Percentiles rank a stretch among this genome's conserved stretches.
phyloP scores from a whole-genome alignment of 2,329 filamentous ascomycete species.

The Apiospora kogelbergensis region DNA sequence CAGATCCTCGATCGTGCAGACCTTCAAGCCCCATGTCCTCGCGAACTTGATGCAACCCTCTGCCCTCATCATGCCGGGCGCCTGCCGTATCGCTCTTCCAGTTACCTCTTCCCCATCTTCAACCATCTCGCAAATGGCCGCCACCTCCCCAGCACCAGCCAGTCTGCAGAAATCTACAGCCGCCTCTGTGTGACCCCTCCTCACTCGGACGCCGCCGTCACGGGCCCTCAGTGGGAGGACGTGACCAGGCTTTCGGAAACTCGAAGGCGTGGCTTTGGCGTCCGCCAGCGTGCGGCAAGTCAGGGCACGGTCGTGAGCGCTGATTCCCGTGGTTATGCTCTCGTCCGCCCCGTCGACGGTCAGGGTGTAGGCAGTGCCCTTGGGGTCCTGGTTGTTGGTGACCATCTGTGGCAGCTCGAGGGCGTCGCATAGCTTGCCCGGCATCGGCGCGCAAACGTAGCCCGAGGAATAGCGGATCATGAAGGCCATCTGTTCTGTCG shows the following conservation, averaged over 20 bases:
- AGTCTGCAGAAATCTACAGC: conserved; percentile 86
- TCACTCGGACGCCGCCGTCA: conserved; percentile 75
- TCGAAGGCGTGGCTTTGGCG: conserved; percentile 51
- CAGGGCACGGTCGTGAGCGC: conserved; percentile 80
- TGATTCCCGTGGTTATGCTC: conserved; percentile 84
- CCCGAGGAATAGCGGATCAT: conserved; percentile 90
- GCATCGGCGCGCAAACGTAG: conserved; percentile 85
- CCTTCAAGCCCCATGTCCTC: conserved; percentile 82
- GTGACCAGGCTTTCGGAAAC: conserved; percentile 84
- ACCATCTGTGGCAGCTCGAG: conserved; percentile 93
- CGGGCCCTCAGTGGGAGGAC: conserved; percentile 81
- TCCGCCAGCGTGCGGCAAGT: conserved; percentile 79
- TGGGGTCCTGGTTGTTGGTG: conserved; percentile 69
- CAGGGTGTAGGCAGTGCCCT: conserved; percentile 90
- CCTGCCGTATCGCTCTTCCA: conserved; percentile 64
- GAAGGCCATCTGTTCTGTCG: conserved; percentile 90
- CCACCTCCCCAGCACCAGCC: conserved; percentile 74
- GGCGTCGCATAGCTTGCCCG: conserved; percentile 63
- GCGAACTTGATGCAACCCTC: conserved; percentile 90
- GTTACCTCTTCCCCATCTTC: conserved; percentile 75
- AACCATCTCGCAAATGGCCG: conserved; percentile 88
- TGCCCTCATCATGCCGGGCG: conserved; percentile 86
- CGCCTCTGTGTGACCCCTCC: conserved; percentile 90
- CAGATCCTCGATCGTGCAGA: conserved; percentile 93
- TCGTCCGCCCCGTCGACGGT: conserved; percentile 77